These are phyloP conservation scores for Fusarium equiseti DNA, from an alignment of 2,329 filamentous ascomycete genomes.

Conservation along the genomic window DNA sequence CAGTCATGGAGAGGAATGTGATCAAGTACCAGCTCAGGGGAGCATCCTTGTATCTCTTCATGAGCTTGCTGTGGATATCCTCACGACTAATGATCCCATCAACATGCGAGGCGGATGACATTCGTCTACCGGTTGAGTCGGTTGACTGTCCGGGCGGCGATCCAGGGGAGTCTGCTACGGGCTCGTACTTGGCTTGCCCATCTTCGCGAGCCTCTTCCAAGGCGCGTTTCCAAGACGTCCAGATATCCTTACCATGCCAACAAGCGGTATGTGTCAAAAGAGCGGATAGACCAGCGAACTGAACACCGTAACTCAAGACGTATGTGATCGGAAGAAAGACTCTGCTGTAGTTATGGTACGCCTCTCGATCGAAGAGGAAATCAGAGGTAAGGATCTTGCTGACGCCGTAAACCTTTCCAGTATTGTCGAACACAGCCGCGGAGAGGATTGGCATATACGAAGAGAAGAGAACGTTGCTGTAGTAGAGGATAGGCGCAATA, in stretches of 20 bases:
- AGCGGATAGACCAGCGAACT: conserved; percentile 85
- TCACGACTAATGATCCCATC: conserved; percentile 75
- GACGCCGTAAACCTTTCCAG: conserved; percentile 82
- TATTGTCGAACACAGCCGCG: conserved; percentile 87
- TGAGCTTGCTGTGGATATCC: conserved; percentile 86
- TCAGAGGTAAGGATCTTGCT: conserved; percentile 81
- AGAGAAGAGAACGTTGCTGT: conserved; percentile 81
- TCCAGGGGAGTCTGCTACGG: conserved; percentile 55
- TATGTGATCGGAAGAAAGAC: conserved; percentile 91
- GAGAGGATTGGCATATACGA: conserved; percentile 91
- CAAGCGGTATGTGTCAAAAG: conserved; percentile 84
- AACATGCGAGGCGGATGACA: conserved; percentile 56
- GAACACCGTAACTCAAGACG: conserved; percentile 85
- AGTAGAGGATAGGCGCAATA: conserved; percentile 82
- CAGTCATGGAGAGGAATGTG: conserved; percentile 81
- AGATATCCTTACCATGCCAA: conserved; percentile 88
- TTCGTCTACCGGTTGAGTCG: conserved; percentile 38
- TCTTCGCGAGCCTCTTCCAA: conserved; percentile 71
- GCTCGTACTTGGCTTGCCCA: conserved; percentile 64
- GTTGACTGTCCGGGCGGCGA: conserved; percentile 30
- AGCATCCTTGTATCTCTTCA: conserved; percentile 85
- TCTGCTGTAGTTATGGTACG: conserved; percentile 84
- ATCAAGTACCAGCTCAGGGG: conserved; percentile 84
- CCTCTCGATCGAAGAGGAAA: conserved; percentile 80
- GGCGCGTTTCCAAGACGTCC: conserved; percentile 79